A percentile compares a stretch with the other conserved stretches of the same genome.
Conservation (phyloP, 2,329 filamentous ascomycete genomes). For the Graphilbum ipis-grandicollis region DNA sequence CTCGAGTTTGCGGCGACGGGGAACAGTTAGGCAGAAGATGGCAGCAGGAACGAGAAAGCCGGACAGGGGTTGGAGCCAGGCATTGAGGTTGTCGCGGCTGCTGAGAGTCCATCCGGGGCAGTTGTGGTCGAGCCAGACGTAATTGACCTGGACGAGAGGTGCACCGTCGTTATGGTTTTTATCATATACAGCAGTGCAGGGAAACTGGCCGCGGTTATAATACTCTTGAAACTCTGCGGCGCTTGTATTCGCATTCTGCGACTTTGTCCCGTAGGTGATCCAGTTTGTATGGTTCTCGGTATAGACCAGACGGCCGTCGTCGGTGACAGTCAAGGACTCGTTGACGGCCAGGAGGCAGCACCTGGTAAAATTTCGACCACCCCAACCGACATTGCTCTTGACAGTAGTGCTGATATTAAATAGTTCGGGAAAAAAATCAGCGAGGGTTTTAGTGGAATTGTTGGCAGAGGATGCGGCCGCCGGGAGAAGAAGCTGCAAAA, state of each 20-base stretch:
- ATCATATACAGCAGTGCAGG: conserved; percentile 11
- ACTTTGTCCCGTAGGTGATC: conserved; percentile 6
- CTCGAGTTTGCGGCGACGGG: conserved; percentile 11
- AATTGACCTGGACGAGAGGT: conserved; percentile 9
- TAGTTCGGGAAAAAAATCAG: conserved; percentile 8
- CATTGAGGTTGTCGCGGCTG: conserved; percentile 9
- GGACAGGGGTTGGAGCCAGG: conserved; percentile 12
- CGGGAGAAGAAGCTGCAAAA: too few relatives aligned
- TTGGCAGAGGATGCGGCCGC: neutral
- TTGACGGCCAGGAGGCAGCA: conserved; percentile 13
- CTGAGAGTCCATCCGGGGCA: conserved; percentile 13
- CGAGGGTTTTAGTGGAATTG: neutral
- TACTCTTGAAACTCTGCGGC: too few relatives aligned
- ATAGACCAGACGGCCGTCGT: conserved; percentile 4
- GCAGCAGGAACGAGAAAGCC: conserved; percentile 13
- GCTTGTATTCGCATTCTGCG: too few relatives aligned
- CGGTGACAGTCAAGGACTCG: conserved; percentile 7
- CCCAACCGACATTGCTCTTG: conserved; percentile 3
- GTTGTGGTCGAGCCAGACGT: conserved; percentile 7
- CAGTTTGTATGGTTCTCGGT: neutral
- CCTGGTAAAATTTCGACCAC: conserved; percentile 12
- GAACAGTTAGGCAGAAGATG: conserved; percentile 13
- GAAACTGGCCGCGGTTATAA: conserved; percentile 10
- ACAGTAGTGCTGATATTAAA: too few relatives aligned
- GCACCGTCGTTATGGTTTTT: conserved; percentile 7